Percentiles rank a stretch among this genome's conserved stretches.
Evolutionary conservation across 257 asterid genomes (phyloP).

Genomic region (Nemophila menziesii): DNA sequence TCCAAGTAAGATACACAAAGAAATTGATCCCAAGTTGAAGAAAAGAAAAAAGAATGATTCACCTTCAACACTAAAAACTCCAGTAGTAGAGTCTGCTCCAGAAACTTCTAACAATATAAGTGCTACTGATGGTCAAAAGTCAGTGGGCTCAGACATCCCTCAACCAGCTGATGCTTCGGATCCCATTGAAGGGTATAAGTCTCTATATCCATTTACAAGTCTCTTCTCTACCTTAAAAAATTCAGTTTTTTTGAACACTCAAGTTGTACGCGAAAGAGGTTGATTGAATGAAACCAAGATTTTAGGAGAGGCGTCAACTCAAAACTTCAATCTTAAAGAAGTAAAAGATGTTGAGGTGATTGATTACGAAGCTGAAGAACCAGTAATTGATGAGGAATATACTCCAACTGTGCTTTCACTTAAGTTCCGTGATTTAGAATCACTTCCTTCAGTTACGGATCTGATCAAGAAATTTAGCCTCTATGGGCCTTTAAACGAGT

Average conservation of each 20-base stretch:
- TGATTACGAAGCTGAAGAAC: slow-evolving; percentile 15
- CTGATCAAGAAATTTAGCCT: slow-evolving; percentile 50
- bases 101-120: too few relatives aligned
- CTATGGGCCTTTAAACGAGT: slow-evolving; percentile 50
- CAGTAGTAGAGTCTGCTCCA: too few relatives aligned
- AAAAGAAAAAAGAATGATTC: slow-evolving; percentile 9
- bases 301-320: slow-evolving; percentile 10
- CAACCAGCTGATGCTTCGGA: slow-evolving; percentile 35
- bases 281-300: slow-evolving; percentile 17
- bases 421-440: slow-evolving; percentile 34
- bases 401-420: slow-evolving; percentile 49
- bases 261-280: slow-evolving; percentile 1
- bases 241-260: slow-evolving; percentile 21
- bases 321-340: background rate
- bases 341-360: slow-evolving; percentile 2
- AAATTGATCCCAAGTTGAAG: slow-evolving; percentile 5
- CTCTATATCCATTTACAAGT: slow-evolving; percentile 20
- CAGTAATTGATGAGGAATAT: slow-evolving; percentile 16
- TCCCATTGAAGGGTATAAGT: slow-evolving; percentile 31
- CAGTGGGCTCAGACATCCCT: slow-evolving; percentile 14
- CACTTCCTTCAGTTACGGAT: slow-evolving; percentile 39
- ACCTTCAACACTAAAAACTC: too few relatives aligned
- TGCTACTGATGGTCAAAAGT: too few relatives aligned
- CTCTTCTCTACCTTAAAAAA: slow-evolving; percentile 40
- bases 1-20: slow-evolving; percentile 14